Conservation (phyloP, 208 protist species). For the Crithidia brevicula region DNA sequence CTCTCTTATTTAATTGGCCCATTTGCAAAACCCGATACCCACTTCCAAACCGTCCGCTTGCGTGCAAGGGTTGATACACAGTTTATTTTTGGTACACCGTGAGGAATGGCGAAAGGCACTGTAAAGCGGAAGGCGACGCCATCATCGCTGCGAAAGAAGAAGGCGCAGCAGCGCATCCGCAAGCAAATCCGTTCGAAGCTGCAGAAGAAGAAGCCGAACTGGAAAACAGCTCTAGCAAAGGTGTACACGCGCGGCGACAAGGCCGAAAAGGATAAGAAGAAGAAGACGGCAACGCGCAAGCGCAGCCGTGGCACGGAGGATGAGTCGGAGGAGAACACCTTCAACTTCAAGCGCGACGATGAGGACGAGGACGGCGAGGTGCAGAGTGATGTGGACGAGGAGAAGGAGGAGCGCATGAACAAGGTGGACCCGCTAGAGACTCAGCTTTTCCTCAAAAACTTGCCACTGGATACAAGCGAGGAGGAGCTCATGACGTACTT, state of each 20-base stretch:
- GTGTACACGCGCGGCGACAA: slow-evolving; percentile 45
- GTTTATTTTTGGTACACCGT: too few relatives aligned
- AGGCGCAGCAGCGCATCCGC: slow-evolving; percentile 88
- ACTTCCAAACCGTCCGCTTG: too few relatives aligned
- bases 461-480: slow-evolving; percentile 88
- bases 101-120: slow-evolving; percentile 70
- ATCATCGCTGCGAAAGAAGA: slow-evolving; percentile 84
- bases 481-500: slow-evolving; percentile 83
- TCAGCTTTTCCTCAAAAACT: slow-evolving; percentile 87
- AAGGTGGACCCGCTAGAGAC: slow-evolving; percentile 83
- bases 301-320: slow-evolving; percentile 35
- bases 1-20: too few relatives aligned
- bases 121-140: slow-evolving; percentile 85
- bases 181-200: slow-evolving; percentile 82
- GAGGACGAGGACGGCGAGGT: slow-evolving; percentile 75
- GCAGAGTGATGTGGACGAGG: slow-evolving; percentile 91
- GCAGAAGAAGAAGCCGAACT: slow-evolving; percentile 80
- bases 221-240: slow-evolving; percentile 75
- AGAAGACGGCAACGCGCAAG: slow-evolving; percentile 42
- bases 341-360: slow-evolving; percentile 37
- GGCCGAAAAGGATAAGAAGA: slow-evolving; percentile 32
- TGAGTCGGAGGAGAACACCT: slow-evolving; percentile 41
- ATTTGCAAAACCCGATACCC: too few relatives aligned
- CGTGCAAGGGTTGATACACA: too few relatives aligned
- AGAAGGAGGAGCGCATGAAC: slow-evolving; percentile 88